phyloP scores from a whole-genome alignment of 2,329 filamentous ascomycete genomes.

The Aquanectria penicillioides region DNA sequence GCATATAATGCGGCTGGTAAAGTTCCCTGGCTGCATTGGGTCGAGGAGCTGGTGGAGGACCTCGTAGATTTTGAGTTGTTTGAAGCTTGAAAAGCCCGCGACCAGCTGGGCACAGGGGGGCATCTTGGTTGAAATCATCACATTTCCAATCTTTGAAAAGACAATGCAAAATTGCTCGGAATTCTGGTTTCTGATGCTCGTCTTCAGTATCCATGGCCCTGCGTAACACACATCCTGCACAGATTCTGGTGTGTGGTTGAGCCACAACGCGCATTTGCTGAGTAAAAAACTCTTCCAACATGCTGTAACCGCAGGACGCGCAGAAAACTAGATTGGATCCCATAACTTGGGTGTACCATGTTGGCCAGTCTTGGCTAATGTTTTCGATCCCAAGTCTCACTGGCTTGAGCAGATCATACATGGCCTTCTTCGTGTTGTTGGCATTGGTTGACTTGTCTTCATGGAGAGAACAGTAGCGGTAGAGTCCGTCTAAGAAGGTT shows the following conservation, averaged over 20 bases:
- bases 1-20: conserved; percentile 4
- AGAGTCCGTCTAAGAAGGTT: conserved; percentile 47
- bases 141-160: conserved; percentile 44
- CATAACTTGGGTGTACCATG: conserved; percentile 41
- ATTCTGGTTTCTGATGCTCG: conserved; percentile 41
- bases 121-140: conserved; percentile 43
- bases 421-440: conserved; percentile 26
- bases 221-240: conserved; percentile 45
- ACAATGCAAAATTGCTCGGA: conserved; percentile 22
- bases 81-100: conserved; percentile 34
- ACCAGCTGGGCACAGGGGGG: conserved; percentile 38
- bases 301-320: conserved; percentile 48
- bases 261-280: background rate
- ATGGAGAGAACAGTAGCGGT: conserved; percentile 42
- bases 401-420: conserved; percentile 48
- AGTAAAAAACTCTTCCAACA: conserved; percentile 45
- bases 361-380: conserved; percentile 31
- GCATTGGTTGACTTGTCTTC: background rate
- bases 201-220: conserved; percentile 41
- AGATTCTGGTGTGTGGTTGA: conserved; percentile 33
- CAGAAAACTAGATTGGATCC: conserved; percentile 41
- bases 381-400: conserved; percentile 41
- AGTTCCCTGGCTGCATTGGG: conserved; percentile 26
- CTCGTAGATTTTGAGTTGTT: conserved; percentile 24
- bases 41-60: background rate